Percentiles rank a stretch among this genome's conserved stretches.
phyloP scores from a whole-genome alignment of 331 rosid species.

The Acacia concinna region DNA sequence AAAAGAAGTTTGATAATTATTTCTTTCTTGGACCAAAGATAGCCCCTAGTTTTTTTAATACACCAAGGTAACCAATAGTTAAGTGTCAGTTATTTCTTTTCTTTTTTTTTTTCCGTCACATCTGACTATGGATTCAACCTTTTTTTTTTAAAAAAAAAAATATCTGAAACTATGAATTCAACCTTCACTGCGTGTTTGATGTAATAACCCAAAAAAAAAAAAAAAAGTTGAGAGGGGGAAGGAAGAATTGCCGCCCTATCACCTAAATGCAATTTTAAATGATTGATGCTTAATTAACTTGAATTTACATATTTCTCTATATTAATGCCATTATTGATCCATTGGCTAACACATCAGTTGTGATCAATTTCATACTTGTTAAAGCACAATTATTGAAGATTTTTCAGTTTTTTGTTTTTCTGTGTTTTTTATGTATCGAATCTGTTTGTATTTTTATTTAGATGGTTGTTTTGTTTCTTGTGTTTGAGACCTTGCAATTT shows the following conservation, averaged over 20 bases:
- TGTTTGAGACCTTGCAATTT: too few species aligned
- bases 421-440: too few species aligned
- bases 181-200: neutral
- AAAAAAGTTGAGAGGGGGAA: neutral
- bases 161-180: neutral
- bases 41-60: neutral
- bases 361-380: too few species aligned
- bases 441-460: too few species aligned
- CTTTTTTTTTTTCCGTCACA: neutral
- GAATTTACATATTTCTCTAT: too few species aligned
- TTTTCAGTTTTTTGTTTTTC: too few species aligned
- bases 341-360: too few species aligned
- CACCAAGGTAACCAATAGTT: neutral
- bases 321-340: too few species aligned
- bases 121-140: neutral
- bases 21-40: neutral
- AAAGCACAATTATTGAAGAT: too few species aligned
- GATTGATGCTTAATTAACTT: too few species aligned
- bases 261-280: neutral
- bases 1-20: neutral
- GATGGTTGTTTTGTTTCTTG: too few species aligned
- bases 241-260: neutral
- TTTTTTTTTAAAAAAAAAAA: too few species aligned
- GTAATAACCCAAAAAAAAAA: neutral
- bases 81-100: neutral